Conservation (phyloP, 805 yeast species). For the Clavispora phyllophila region DNA sequence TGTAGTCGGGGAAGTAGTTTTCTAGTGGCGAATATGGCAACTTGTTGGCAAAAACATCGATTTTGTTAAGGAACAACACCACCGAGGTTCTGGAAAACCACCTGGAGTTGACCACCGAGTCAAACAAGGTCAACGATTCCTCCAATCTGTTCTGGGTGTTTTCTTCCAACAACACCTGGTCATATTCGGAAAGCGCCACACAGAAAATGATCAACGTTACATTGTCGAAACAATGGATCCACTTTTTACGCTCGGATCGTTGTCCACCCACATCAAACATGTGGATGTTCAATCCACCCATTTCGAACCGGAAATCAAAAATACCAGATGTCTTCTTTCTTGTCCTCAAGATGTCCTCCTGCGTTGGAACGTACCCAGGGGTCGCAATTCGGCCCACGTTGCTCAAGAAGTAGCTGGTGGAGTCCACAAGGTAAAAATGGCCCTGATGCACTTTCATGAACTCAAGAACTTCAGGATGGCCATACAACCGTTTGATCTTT, state of each 20-base stretch:
- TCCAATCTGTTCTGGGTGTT: conserved; percentile 24
- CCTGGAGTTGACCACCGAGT: conserved; percentile 84
- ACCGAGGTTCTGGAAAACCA: conserved; percentile 89
- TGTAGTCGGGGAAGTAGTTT: conserved; percentile 81
- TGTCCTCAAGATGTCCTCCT: conserved; percentile 76
- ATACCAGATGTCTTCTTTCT: conserved; percentile 93
- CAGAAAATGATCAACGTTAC: conserved; percentile 87
- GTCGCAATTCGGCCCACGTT: conserved; percentile 57
- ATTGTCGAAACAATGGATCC: conserved; percentile 96
- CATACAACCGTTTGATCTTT: conserved; percentile 51
- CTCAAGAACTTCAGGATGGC: conserved; percentile 49
- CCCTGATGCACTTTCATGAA: conserved; percentile 57
- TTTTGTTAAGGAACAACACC: conserved; percentile 81
- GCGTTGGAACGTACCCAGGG: conserved; percentile 63
- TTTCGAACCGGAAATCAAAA: conserved; percentile 71
- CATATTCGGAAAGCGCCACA: conserved; percentile 87
- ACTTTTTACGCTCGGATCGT: conserved; percentile 89
- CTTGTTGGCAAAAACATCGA: conserved; percentile 85
- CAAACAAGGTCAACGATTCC: conserved; percentile 70
- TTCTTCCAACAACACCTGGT: conserved; percentile 66
- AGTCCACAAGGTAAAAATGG: conserved; percentile 78
- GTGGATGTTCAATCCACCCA: conserved; percentile 52
- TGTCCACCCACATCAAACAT: conserved; percentile 91
- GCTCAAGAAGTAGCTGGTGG: conserved; percentile 72
- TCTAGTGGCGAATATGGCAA: conserved; percentile 76